phyloP scores from a whole-genome alignment of 768 basidiomycete genomes.

The Podaxis sp. region DNA sequence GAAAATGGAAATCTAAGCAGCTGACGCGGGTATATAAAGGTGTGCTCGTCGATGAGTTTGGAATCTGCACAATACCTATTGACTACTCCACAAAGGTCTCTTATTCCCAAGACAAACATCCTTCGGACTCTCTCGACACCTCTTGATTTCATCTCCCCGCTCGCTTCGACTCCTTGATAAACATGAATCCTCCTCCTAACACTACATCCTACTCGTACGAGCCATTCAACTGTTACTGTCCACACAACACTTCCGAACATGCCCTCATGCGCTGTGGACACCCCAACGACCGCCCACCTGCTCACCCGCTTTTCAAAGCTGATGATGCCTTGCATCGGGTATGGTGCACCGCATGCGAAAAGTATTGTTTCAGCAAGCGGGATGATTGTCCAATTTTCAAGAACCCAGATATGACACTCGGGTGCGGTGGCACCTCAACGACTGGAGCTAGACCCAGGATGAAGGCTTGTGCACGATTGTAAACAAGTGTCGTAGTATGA shows the following conservation, averaged over 20 bases:
- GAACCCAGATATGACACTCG: background rate
- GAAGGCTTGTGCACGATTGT: conserved; percentile 10
- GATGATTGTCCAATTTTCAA: conserved; percentile 9
- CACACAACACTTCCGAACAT: conserved; percentile 21
- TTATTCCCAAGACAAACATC: background rate
- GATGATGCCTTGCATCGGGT: conserved; percentile 30
- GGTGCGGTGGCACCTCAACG: background rate
- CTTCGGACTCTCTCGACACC: background rate
- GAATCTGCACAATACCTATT: background rate
- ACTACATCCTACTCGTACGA: conserved; percentile 18
- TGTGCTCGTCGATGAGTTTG: background rate
- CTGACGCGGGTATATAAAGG: conserved; percentile 4
- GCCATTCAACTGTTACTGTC: conserved; percentile 19
- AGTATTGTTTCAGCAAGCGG: conserved; percentile 24
- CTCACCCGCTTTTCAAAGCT: conserved; percentile 23
- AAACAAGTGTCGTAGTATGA: background rate
- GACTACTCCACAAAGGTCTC: background rate
- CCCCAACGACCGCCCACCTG: conserved; percentile 23
- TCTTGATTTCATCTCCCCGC: background rate
- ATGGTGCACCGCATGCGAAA: conserved; percentile 29
- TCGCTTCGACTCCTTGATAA: background rate
- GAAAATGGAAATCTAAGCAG: background rate
- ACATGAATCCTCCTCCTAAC: conserved; percentile 6
- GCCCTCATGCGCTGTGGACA: conserved; percentile 29
- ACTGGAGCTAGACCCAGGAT: background rate